Evolutionary conservation across 2,329 filamentous ascomycete genomes (phyloP), one percentile per base, ranked within the genome.

Genomic region (Epichloe typhina): DNA sequence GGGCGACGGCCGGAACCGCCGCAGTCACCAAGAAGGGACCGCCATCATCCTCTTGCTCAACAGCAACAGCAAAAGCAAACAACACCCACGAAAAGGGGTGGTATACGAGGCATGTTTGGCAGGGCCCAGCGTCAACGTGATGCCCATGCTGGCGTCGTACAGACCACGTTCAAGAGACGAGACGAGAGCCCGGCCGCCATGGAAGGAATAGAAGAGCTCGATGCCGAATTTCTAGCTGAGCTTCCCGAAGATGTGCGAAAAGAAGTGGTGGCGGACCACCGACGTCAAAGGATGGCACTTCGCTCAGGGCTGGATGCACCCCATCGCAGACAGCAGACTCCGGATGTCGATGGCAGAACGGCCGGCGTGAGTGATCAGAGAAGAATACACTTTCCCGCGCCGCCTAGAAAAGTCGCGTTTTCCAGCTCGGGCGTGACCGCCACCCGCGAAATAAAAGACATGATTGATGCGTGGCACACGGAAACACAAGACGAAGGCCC

Each of bases 231-330:
- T 60, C 79, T 97, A 3, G 80, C 84, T 1, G 88, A 89, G 15
- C 72, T 97, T 1, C 91, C 91, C 0, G 82, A 86, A 56, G 87
- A 95, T 45, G 77, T 95, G 45, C 80, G 86, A 12, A 72, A 70
- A 15, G 90, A 97, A 66, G 75, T 97, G 6, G 66, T 95, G 2
- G 82, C 80, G 19, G 86, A 95, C 59, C 83, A 90, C 60, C 60
- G 60, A 21, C 64, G 65, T 4, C 64, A 75, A 11, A 79, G 74
- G n/a, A 70, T 84, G 19, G 79, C 80, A 11, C 76, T 80, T 38
- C 73, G 69, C 17, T 70, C 75, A 1, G 74, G 72, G 0, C 64
- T 81, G n/a, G 70, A 73, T 33, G 65, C 65, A 3, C 64, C 64
- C 0, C 53, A 53, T 3, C 58, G 56, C 13, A 62, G 62, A 39